Conservation (phyloP, 176 grass and related monocot species). For the Chrysopogon serrulatus region DNA sequence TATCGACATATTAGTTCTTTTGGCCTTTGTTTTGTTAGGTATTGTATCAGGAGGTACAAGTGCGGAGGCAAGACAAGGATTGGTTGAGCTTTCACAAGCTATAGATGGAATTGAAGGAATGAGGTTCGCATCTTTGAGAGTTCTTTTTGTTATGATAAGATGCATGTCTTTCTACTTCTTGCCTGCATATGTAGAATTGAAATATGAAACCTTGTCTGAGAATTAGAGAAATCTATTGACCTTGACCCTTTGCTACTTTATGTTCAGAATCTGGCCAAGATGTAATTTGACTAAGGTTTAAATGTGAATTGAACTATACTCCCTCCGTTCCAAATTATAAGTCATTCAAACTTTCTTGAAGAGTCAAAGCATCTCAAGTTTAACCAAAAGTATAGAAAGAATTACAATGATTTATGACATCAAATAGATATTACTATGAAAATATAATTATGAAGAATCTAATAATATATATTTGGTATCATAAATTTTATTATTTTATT, state of each 20-base stretch:
- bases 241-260: background rate
- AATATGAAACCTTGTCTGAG: background rate
- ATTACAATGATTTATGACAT: too few species aligned
- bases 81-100: conserved; percentile 56
- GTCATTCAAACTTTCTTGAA: too few species aligned
- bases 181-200: background rate
- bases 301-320: background rate
- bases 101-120: conserved; percentile 52
- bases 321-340: too few species aligned
- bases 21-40: conserved; percentile 39
- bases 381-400: too few species aligned
- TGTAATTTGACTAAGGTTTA: background rate
- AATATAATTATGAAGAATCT: too few species aligned
- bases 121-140: conserved; percentile 35
- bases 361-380: too few species aligned
- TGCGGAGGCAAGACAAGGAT: conserved; percentile 32
- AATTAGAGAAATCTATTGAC: background rate
- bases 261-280: background rate
- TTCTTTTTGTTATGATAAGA: background rate
- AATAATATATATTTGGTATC: too few species aligned
- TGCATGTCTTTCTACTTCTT: conserved; percentile 2
- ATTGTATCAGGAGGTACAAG: conserved; percentile 44
- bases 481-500: too few species aligned
- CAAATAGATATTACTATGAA: too few species aligned
- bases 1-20: conserved; percentile 8